Percentiles rank a stretch among this genome's conserved stretches.
Evolutionary conservation across 352 stramenopile genomes (phyloP).

Genomic region (Phytophthora europaea): DNA sequence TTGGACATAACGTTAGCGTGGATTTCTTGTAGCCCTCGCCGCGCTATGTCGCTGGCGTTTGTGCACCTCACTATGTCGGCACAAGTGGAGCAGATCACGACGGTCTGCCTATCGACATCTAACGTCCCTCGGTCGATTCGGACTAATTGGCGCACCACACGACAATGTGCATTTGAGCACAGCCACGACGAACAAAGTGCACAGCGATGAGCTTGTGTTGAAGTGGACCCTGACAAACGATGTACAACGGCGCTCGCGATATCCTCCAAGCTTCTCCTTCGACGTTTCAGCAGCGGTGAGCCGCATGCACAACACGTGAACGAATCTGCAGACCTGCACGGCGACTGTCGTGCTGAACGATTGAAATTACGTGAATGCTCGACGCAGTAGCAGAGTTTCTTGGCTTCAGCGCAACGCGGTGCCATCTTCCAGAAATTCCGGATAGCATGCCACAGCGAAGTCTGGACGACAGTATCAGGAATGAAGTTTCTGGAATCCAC

Average conservation of each 20-base stretch:
- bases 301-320: conserved; percentile 23
- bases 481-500: conserved; percentile 26
- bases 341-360: conserved; percentile 2
- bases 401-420: conserved; percentile 19
- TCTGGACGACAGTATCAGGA: conserved; percentile 15
- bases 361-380: conserved; percentile 12
- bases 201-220: conserved; percentile 5
- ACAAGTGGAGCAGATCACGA: conserved; percentile 15
- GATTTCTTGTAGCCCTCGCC: conserved; percentile 23
- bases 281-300: background rate
- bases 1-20: too few species aligned
- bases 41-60: conserved; percentile 19
- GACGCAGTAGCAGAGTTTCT: conserved; percentile 31
- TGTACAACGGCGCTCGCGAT: conserved; percentile 13
- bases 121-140: conserved; percentile 16
- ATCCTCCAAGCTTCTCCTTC: conserved; percentile 16
- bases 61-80: conserved; percentile 3
- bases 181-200: conserved; percentile 21
- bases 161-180: conserved; percentile 20
- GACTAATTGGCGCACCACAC: conserved; percentile 11
- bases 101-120: conserved; percentile 4
- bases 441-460: conserved; percentile 15
- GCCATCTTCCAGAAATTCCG: conserved; percentile 28
- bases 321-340: conserved; percentile 1
- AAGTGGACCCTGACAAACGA: background rate